Base-by-base conservation (phyloP, 2,329 filamentous ascomycete genomes). In the Venturia oleaginea region DNA sequence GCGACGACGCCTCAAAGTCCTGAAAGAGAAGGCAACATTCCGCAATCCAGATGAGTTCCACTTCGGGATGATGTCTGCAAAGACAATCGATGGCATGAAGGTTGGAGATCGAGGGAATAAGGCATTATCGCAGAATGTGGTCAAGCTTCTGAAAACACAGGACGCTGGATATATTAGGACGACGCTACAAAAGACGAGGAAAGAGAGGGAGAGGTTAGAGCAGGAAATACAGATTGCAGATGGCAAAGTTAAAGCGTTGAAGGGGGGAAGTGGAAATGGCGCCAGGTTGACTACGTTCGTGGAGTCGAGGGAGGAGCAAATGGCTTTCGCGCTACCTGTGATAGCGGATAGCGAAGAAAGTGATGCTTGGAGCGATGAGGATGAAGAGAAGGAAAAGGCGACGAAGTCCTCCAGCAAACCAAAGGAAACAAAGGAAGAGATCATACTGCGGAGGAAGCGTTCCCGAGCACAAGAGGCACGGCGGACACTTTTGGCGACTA, bases 31-130 rank as follows among this genome's bases (percentile, higher is more conserved):
- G 71, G 85, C 82, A 7, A 76, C 76, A 59, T 83, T 85, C 65
- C 79, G 83, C 43, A 87, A 88, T 68, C 84, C 85, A 19, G 85
- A 88, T 79, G 85, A 88, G 70, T 88, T 87, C 71, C 80, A 82
- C 55, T 87, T 86, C 74, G 83, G 80, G 4, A 88, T 87, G 85
- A 80, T 87, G 75, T 82, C 78, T 65, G 76, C 76, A 32, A 74
- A 73, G 59, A 80, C 79, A 27, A 77, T 76, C 37, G 67, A 75
- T 57, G 76, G 76, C 38, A 79, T 77, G 69, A 77, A 72, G 71
- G 70, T 75, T 65, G 77, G 69, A 59, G 77, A 80, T 66, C 74
- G 81, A 37, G 77, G 83, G 65, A 77, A 78, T 67, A 72, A 75
- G 71, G 71, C 72, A 48, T 71, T 85, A 63, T 80, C 77, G 66